Evolutionary conservation across 2,329 filamentous ascomycete genomes (phyloP), one percentile per base, ranked within the genome.

Genomic region (Phoma herbarum): DNA sequence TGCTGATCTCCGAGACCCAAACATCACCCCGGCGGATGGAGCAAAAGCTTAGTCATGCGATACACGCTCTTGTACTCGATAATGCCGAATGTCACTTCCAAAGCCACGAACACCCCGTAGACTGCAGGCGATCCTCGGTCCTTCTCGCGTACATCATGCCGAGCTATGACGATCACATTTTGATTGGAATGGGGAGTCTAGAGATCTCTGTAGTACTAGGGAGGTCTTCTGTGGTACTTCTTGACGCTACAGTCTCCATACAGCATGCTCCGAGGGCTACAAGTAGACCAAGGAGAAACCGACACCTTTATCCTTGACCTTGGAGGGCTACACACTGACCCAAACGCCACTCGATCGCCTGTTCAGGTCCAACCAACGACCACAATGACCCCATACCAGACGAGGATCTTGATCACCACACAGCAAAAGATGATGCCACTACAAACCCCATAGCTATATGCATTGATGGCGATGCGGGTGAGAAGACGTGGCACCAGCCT

Each of bases 1-100:
- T 57, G 35, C 29, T 49, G 53, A 48, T 61, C 49, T 54, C 16
- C 28, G 1, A 10, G n/a, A 18, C 28, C 26, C 22, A n/a, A 23
- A 35, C 9, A 22, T 12, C 4, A 18, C 23, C 5, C 22, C 10
- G 16, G n/a, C n/a, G 12, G 6, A 14, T 8, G 14, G 5, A 9
- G 22, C 4, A 2, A 25, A 11, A 8, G 7, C 23, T 10, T 43
- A 14, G 23, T 43, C 41, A 26, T 43, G 14, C 26, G 12, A n/a
- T 6, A 10, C n/a, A 4, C n/a, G 22, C 4, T n/a, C 14, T 23
- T 5, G 4, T 41, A 1, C 11, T 22, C 11, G 10, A 41, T 3
- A 41, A 41, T 2, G 20, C 31, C 8, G 35, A 20, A 9, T 20
- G 7, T 39, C 35, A 20, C n/a, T 39, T 20, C 35, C 35, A 41